phyloP scores from a whole-genome alignment of 2,329 filamentous ascomycete genomes.

The Stylonectria norvegica region DNA sequence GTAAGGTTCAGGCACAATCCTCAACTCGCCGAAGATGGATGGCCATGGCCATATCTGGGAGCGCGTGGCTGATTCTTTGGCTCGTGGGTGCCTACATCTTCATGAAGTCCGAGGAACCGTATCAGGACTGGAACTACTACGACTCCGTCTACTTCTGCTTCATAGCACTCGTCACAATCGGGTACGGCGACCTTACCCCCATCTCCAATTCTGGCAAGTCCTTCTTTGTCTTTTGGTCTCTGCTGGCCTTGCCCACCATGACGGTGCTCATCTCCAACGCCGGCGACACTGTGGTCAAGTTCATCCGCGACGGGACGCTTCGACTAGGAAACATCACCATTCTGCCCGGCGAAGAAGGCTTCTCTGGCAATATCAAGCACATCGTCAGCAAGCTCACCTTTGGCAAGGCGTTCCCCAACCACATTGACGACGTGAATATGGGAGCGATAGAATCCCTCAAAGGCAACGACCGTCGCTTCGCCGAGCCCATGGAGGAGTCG shows the following conservation, averaged over 20 bases:
- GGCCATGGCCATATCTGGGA: slow-evolving; percentile 63
- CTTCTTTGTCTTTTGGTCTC: slow-evolving; percentile 91
- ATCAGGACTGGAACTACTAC: slow-evolving; percentile 70
- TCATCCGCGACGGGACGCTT: slow-evolving; percentile 53
- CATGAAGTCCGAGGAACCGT: slow-evolving; percentile 46
- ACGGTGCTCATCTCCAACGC: slow-evolving; percentile 83
- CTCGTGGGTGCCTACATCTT: slow-evolving; percentile 77
- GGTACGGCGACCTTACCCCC: slow-evolving; percentile 78
- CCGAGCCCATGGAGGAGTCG: slow-evolving; percentile 1
- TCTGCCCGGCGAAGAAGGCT: slow-evolving; percentile 52
- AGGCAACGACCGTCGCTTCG: background rate
- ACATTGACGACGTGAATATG: slow-evolving; percentile 8
- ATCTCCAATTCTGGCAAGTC: slow-evolving; percentile 74
- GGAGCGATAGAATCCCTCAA: background rate
- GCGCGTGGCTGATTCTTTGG: slow-evolving; percentile 73
- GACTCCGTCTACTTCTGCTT: slow-evolving; percentile 83
- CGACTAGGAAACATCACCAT: slow-evolving; percentile 58
- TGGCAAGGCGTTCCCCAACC: slow-evolving; percentile 38
- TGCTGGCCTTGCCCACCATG: slow-evolving; percentile 83
- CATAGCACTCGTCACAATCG: slow-evolving; percentile 77
- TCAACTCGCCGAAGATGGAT: slow-evolving; percentile 69
- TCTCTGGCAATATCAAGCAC: slow-evolving; percentile 44
- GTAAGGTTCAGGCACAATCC: slow-evolving; percentile 68
- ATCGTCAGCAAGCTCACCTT: slow-evolving; percentile 41
- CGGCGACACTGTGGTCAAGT: slow-evolving; percentile 75